These are phyloP conservation scores for Candolleomyces efflorescens DNA, from an alignment of 768 basidiomycete species.

Conservation along the genomic window DNA sequence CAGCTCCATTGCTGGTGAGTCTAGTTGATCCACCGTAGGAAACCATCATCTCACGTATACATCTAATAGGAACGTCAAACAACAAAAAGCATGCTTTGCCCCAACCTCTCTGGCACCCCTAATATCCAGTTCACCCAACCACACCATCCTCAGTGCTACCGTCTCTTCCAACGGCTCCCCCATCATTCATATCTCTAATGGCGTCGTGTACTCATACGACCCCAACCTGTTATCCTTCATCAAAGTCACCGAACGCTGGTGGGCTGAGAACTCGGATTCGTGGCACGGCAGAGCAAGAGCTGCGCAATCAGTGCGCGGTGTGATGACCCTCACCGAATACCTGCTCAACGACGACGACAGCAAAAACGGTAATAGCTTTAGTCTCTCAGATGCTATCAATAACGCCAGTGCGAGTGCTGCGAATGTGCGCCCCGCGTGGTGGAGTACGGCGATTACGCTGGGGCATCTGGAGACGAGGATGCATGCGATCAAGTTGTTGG, in stretches of 20 bases:
- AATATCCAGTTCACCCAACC: constrained; percentile 50
- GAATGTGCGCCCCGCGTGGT: constrained; percentile 67
- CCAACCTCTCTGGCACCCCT: constrained; percentile 61
- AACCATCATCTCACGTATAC: neutral
- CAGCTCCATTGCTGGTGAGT: constrained; percentile 73
- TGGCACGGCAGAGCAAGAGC: constrained; percentile 60
- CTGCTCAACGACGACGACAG: constrained; percentile 32
- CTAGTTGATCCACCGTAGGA: neutral
- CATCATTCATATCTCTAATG: constrained; percentile 70
- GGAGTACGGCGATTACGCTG: constrained; percentile 77
- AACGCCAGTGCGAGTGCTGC: constrained; percentile 19
- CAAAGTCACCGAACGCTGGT: constrained; percentile 79
- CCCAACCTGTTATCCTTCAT: constrained; percentile 61
- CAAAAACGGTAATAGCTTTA: no score
- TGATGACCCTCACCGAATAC: constrained; percentile 51
- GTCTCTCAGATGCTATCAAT: constrained; percentile 18
- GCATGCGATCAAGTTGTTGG: constrained; percentile 67
- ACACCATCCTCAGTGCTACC: constrained; percentile 55
- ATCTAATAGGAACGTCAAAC: constrained; percentile 66
- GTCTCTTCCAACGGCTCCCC: constrained; percentile 81
- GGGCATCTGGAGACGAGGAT: constrained; percentile 86
- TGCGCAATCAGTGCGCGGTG: constrained; percentile 39
- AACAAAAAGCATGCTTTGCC: constrained; percentile 58
- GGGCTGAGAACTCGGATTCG: constrained; percentile 74
- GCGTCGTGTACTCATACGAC: constrained; percentile 81